Base-by-base conservation (phyloP, 2,329 filamentous ascomycete species). In the Zymoseptoria pseudotritici region DNA sequence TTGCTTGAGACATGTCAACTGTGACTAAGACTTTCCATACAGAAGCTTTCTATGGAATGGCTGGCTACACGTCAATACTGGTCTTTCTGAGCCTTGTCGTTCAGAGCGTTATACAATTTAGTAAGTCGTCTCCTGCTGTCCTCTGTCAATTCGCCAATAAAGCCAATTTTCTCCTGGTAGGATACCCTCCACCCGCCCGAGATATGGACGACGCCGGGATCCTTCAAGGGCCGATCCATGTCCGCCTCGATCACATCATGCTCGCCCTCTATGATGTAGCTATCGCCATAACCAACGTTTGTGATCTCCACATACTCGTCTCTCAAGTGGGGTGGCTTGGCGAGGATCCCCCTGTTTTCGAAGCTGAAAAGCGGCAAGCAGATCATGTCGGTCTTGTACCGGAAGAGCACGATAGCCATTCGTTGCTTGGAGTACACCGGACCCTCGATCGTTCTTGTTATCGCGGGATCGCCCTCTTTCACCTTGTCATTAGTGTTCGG, bases 401-500 rank as follows among this genome's bases (percentile, higher is more conserved):
- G n/a, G n/a, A n/a, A 58, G 3, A 61, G 24, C 2, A 61, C 56
- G 10, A 61, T 53, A n/a, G 55, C 42, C 59, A 61, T 58, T 11
- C 59, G 49, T 61, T 61, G 1, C 56, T 58, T n/a, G n/a, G n/a
- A n/a, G 50, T 56, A 58, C 20, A 53, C 52, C 7, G 52, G 52
- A 7, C 52, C 52, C 5, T 31, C 13, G 20, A 21, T 2, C 1
- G 52, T 53, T 26, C 2, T 26, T 29, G 52, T 29, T 3, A 53
- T 2, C 4, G 3, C 13, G 3, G 2, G 1, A 29, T 53, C 22
- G n/a, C 19, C 11, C 20, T 13, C 2, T 7, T 24, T 19, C n/a
- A 29, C 22, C 2, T n/a, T 11, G 3, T 31, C 7, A 31, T 66
- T 64, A 2, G 58, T 60, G 52, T 66, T 65, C 11, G 62, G 22